phyloP scores from a whole-genome alignment of 164 flowering plant species.

The Stephania yunnanensis region DNA sequence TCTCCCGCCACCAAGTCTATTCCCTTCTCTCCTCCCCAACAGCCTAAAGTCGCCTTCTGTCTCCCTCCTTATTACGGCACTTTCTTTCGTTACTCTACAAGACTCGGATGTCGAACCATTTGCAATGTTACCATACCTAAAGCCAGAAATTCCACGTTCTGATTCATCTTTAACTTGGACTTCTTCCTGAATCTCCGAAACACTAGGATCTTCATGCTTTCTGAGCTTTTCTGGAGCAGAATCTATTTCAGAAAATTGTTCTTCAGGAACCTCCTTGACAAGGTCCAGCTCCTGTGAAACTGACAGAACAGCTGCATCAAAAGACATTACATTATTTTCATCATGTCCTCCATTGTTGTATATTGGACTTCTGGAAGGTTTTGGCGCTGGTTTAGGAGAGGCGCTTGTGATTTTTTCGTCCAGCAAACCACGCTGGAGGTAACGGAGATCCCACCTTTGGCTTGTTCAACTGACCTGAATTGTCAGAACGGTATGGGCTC shows the following conservation, averaged over 20 bases:
- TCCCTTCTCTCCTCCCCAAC: slow-evolving; percentile 70
- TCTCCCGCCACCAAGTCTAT: slow-evolving; percentile 55
- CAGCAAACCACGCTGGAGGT: slow-evolving; percentile 50
- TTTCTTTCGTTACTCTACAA: slow-evolving; percentile 39
- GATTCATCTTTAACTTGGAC: slow-evolving; percentile 23
- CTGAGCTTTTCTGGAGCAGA: slow-evolving; percentile 8
- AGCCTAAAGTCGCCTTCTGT: slow-evolving; percentile 96
- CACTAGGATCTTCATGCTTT: slow-evolving; percentile 19
- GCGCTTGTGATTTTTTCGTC: slow-evolving; percentile 30
- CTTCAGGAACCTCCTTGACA: slow-evolving; percentile 45
- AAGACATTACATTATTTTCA: slow-evolving; percentile 42
- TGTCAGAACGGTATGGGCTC: slow-evolving; percentile 51
- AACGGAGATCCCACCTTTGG: slow-evolving; percentile 41
- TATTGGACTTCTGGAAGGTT: slow-evolving; percentile 24
- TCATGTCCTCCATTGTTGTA: slow-evolving; percentile 33
- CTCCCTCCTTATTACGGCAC: slow-evolving; percentile 85
- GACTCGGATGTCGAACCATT: slow-evolving; percentile 30
- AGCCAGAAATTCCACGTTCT: slow-evolving; percentile 10
- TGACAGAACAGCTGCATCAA: slow-evolving; percentile 53
- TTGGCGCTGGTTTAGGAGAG: slow-evolving; percentile 37
- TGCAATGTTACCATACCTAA: slow-evolving; percentile 11
- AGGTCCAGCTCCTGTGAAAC: slow-evolving; percentile 48
- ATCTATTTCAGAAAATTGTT: slow-evolving; percentile 21
- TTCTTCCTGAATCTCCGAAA: slow-evolving; percentile 37
- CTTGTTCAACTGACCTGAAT: slow-evolving; percentile 32